Evolutionary conservation across 306 rosid species (phyloP).

Genomic region (Quercus glauca): DNA sequence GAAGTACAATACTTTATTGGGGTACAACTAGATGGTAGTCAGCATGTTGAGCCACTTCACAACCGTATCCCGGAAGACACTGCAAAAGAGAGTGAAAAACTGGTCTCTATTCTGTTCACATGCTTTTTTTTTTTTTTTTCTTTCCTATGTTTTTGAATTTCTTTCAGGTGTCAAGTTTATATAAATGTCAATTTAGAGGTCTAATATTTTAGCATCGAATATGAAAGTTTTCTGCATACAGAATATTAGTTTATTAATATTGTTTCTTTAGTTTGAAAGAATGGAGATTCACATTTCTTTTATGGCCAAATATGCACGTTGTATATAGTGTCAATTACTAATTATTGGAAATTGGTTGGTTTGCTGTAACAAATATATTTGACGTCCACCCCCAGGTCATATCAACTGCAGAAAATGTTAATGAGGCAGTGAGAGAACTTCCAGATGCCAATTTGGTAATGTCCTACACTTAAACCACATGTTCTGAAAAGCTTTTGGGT

Average conservation of each 20-base stretch:
- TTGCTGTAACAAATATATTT: slow-evolving; percentile 10
- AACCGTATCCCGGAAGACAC: slow-evolving; percentile 62
- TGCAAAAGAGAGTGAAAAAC: slow-evolving; percentile 69
- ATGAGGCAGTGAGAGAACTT: slow-evolving; percentile 87
- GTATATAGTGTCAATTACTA: no score
- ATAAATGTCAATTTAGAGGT: slow-evolving; percentile 8
- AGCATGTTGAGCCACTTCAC: slow-evolving; percentile 81
- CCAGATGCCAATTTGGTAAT: slow-evolving; percentile 92
- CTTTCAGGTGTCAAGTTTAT: not conserved
- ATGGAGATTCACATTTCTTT: not conserved
- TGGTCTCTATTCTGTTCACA: slow-evolving; percentile 47
- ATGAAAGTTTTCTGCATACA: no score
- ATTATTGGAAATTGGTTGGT: not conserved
- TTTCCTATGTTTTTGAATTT: slow-evolving; percentile 1
- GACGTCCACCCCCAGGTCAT: slow-evolving; percentile 48
- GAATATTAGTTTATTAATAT: not conserved
- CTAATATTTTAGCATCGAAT: not conserved
- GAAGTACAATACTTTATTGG: slow-evolving; percentile 98
- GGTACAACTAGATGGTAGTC: slow-evolving; percentile 98
- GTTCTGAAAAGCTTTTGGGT: slow-evolving; percentile 15
- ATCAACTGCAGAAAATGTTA: slow-evolving; percentile 86
- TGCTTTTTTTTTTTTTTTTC: not conserved
- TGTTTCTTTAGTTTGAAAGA: not conserved
- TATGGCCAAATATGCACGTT: not conserved
- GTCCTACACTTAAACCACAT: slow-evolving; percentile 3